Base-by-base conservation (phyloP, 2,329 filamentous ascomycete genomes). In the Didymella keratinophila region DNA sequence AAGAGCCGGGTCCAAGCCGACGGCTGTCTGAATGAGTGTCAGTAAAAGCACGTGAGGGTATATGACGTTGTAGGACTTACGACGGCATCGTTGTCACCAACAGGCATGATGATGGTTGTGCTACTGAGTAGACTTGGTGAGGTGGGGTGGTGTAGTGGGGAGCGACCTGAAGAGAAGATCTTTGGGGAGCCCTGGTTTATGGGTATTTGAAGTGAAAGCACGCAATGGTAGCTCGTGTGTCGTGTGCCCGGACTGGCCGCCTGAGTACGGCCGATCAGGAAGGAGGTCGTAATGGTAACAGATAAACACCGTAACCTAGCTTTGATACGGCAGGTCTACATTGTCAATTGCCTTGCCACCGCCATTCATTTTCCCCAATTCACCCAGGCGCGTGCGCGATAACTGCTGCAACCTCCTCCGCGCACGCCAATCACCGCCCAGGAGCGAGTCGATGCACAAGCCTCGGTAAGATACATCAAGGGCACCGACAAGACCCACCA, bases 1-100 rank as follows among this genome's bases (percentile, higher is more conserved):
- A 36, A 75, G 62, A 56, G 73, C 64, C n/a, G 71, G 73, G 60
- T 77, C 74, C 57, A 73, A 63, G 66, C 67, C 68, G 14, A 69
- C 66, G 47, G 60, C 70, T 65, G 62, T 67, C 67, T 72, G 67
- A 27, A 32, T 27, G 41, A 12, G 12, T 16, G 56, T 71, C 28
- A 70, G 67, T 32, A 52, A n/a, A 21, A 28, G 47, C 30, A 48
- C 36, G 5, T 32, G 46, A 37, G 8, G 5, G 48, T 5, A n/a
- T 30, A 42, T 43, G 45, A 18, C 47, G 44, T 6, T 43, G 46
- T 20, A 23, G 2, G 25, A 62, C 68, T 62, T 66, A 72, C 70
- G 16, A 72, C 62, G 46, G 58, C 64, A 49, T 66, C 68, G 59
- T 60, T 63, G 62, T 70, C 66, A 56, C 63, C 63, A 53, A 66